Base-by-base conservation (phyloP, 1,284 basidiomycete genomes). In the Lentinula novae-zelandiae region DNA sequence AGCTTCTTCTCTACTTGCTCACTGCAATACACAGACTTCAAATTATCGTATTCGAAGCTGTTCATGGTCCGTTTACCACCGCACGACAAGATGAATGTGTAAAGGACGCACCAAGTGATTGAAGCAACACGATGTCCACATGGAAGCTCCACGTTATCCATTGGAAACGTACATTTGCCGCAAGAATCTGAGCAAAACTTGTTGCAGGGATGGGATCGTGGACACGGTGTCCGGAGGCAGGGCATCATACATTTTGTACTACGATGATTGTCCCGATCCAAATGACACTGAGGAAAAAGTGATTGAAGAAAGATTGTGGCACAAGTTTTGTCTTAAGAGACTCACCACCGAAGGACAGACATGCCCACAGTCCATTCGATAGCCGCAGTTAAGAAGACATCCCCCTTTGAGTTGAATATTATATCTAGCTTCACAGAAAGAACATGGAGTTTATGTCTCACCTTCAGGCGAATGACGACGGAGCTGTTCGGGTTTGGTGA, bases 341-440 rank as follows among this genome's bases (percentile, higher is more conserved):
- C 62, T 34, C 70, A 84, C 86, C 76, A 84, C 84, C 62, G 79
- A 87, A 0, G 81, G 82, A 68, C 89, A 92, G 3, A 76, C 70
- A 65, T 92, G 90, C 1, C 89, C 90, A 66, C 90, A 92, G n/a
- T 72, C 68, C n/a, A 89, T 72, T 36, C 78, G 73, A n/a, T 72
- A 71, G 33, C 80, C 78, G 63, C 89, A 91, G 13, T 78, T 74
- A 39, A 69, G 71, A 49, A 86, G 72, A 69, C 89, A 92, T 1
- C 89, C 89, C 36, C 36, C 36, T 38, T 38, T 8, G 12, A 38
- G 36, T 36, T 36, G 83, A 55, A 17, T 60, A 44, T 46, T 46
- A 55, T 44, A 9, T 56, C 27, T 38, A 12, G 38, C n/a, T 27
- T 27, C 2, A 27, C 27, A 27, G 27, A 27, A 27, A 27, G 27